Evolutionary conservation across 441 rosid genomes (phyloP).

Genomic region (Monsonia emarginata): DNA sequence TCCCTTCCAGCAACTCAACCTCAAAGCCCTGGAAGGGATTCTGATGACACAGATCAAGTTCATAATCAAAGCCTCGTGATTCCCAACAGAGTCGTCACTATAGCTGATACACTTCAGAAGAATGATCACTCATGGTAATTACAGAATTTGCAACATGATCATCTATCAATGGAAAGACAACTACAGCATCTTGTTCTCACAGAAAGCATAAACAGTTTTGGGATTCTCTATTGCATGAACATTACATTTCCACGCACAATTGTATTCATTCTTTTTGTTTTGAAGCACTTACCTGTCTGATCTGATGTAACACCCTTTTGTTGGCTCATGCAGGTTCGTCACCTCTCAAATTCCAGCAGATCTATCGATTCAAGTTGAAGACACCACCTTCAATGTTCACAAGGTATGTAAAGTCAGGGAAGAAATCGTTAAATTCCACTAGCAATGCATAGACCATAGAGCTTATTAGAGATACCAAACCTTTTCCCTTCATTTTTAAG

Average conservation of each 20-base stretch:
- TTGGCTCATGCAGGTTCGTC: slow-evolving; percentile 48
- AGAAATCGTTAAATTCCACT: neutral
- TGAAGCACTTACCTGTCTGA: neutral
- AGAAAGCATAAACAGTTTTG: neutral
- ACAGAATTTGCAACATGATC: neutral
- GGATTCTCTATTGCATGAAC: neutral
- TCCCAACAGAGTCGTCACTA: slow-evolving; percentile 32
- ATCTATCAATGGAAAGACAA: neutral
- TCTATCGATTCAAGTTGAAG: slow-evolving; percentile 61
- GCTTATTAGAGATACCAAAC: too few species aligned
- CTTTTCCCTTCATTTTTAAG: too few species aligned
- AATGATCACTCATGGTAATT: slow-evolving; percentile 55
- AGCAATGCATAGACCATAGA: neutral
- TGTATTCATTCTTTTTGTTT: neutral
- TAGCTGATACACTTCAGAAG: slow-evolving; percentile 36
- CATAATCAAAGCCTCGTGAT: slow-evolving; percentile 34
- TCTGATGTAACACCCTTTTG: neutral
- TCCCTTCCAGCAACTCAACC: slow-evolving; percentile 17
- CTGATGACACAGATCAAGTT: slow-evolving; percentile 21
- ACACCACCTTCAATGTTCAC: slow-evolving; percentile 66
- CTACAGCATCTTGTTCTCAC: too few species aligned
- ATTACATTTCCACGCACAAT: too few species aligned
- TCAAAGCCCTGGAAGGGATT: slow-evolving; percentile 30
- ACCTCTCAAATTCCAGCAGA: slow-evolving; percentile 84
- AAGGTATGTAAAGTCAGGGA: slow-evolving; percentile 43